Percentiles rank a stretch among this genome's conserved stretches.
Conservation (phyloP, 1,139 yeast genomes). For the Debaryomyces coudertii region DNA sequence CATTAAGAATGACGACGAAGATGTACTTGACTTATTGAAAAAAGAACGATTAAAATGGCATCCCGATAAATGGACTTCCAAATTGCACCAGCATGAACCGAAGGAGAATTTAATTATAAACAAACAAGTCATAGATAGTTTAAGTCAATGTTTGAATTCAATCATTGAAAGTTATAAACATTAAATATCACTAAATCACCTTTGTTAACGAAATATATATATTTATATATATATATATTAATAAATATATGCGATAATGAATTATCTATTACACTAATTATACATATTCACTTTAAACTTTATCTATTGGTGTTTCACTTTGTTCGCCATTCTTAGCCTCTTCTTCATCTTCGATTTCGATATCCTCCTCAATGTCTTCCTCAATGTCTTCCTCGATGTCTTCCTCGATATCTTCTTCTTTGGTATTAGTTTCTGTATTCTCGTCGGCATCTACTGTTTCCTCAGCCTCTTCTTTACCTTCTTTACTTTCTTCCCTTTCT, state of each 20-base stretch:
- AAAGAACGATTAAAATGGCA: conserved; percentile 67
- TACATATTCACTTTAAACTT: conserved; percentile 6
- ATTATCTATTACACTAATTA: conserved; percentile 12
- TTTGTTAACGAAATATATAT: conserved; percentile 3
- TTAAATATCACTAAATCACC: conserved; percentile 11
- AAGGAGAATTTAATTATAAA: conserved; percentile 18
- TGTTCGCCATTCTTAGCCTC: conserved; percentile 6
- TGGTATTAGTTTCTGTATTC: conserved; percentile 12
- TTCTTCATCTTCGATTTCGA: conserved; percentile 16
- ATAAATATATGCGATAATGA: conserved; percentile 5
- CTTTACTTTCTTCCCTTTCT: conserved; percentile 56
- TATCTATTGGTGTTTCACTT: conserved; percentile 10
- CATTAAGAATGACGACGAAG: conserved; percentile 20
- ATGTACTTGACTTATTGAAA: conserved; percentile 36
- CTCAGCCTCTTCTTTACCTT: conserved; percentile 13
- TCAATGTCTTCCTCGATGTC: conserved; percentile 15
- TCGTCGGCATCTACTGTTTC: conserved; percentile 13
- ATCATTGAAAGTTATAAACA: conserved; percentile 21
- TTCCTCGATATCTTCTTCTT: conserved; percentile 18
- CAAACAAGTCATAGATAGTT: conserved; percentile 30
- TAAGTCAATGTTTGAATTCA: conserved; percentile 37
- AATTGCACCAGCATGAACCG: conserved; percentile 12
- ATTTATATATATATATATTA: conserved; percentile 6
- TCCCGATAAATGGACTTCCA: conserved; percentile 58
- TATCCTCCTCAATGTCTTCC: conserved; percentile 14